These are phyloP conservation scores for Begonia fuchsioides DNA, from an alignment of 306 rosid genomes.

Conservation along the genomic window DNA sequence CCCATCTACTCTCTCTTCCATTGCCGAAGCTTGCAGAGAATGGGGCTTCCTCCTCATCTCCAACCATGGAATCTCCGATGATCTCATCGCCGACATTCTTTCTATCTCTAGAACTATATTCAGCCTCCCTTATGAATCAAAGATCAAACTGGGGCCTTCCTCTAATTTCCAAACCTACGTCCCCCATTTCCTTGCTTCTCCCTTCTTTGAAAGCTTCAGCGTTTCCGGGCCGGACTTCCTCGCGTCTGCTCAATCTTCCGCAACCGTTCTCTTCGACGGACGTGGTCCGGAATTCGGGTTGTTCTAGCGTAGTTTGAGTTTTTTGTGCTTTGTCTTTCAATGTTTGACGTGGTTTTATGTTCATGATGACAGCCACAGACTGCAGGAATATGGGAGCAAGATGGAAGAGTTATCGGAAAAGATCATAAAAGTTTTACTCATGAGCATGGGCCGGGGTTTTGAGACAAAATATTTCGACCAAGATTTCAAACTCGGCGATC, in stretches of 20 bases:
- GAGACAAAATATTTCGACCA: slow-evolving; percentile 31
- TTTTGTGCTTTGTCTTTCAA: neutral
- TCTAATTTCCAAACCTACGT: slow-evolving; percentile 64
- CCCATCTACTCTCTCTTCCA: slow-evolving; percentile 39
- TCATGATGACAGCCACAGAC: slow-evolving; percentile 35
- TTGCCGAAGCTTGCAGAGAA: slow-evolving; percentile 60
- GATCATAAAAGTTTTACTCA: slow-evolving; percentile 35
- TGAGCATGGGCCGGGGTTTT: slow-evolving; percentile 51
- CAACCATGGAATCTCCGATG: slow-evolving; percentile 85
- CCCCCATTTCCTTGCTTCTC: slow-evolving; percentile 94
- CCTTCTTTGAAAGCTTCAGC: slow-evolving; percentile 86
- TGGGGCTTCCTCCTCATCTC: slow-evolving; percentile 89
- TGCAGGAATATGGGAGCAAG: slow-evolving; percentile 70
- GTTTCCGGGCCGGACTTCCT: slow-evolving; percentile 66
- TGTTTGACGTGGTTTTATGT: slow-evolving; percentile 3
- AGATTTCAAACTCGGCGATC: slow-evolving; percentile 65
- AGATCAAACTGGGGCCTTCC: slow-evolving; percentile 85
- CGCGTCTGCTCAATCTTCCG: slow-evolving; percentile 64
- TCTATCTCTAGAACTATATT: slow-evolving; percentile 39
- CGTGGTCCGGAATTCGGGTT: slow-evolving; percentile 55
- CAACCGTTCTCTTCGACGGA: slow-evolving; percentile 36
- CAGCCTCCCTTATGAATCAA: slow-evolving; percentile 61
- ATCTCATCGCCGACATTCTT: slow-evolving; percentile 40
- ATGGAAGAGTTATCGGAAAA: slow-evolving; percentile 61
- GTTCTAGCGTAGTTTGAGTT: neutral